Conservation (phyloP, 257 asterid genomes). For the Mitragyna speciosa region DNA sequence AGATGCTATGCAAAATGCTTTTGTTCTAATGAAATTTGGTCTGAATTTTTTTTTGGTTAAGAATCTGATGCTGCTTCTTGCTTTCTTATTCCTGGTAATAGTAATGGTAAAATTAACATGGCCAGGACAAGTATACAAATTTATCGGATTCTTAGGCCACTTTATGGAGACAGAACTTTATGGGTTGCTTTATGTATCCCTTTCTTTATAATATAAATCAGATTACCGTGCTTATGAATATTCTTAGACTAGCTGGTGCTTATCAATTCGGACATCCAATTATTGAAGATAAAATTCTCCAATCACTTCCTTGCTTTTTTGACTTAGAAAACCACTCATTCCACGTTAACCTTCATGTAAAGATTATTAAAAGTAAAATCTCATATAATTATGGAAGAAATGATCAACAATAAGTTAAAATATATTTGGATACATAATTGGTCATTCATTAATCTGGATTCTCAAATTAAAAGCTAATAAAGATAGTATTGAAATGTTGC, state of each 20-base stretch:
- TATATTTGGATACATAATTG: no score
- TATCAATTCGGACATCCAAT: neutral
- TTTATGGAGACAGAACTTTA: conserved; percentile 42
- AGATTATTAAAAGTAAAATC: no score
- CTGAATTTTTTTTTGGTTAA: conserved; percentile 1
- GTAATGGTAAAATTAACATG: neutral
- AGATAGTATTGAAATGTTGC: neutral
- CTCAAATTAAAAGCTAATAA: neutral
- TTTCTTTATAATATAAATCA: neutral
- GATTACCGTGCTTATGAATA: neutral
- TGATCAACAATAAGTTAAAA: no score
- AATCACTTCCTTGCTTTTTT: conserved; percentile 11
- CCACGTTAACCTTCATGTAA: neutral
- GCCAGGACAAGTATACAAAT: conserved; percentile 15
- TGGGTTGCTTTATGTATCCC: conserved; percentile 27
- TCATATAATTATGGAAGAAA: neutral
- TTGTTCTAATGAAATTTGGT: neutral
- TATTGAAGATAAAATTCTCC: neutral
- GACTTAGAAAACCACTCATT: conserved; percentile 3
- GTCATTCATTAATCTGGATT: neutral
- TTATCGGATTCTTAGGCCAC: conserved; percentile 26
- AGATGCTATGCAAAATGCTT: neutral
- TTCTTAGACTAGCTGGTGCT: neutral
- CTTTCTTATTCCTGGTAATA: conserved; percentile 4
- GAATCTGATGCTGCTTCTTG: conserved; percentile 55